Base-by-base conservation (phyloP, 2,329 filamentous ascomycete species). In the Arthroderma sp. region DNA sequence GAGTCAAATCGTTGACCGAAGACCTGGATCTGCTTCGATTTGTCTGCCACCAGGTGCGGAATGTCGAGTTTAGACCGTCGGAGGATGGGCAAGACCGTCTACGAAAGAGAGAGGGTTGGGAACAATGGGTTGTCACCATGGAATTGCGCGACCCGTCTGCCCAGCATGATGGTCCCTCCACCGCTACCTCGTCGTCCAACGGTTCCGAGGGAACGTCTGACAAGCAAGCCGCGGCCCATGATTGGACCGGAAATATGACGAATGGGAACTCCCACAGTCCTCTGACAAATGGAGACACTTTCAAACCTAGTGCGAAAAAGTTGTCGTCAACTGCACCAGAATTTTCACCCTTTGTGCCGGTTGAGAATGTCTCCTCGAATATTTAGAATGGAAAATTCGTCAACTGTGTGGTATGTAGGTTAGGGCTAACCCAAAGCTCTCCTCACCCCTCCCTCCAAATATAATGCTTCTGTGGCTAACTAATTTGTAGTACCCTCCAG, bases 1-100 rank as follows among this genome's bases (percentile, higher is more conserved):
- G 91, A 47, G 81, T 94, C 59, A 81, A 80, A 62, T 68, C 75
- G 29, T 66, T 93, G 29, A 83, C 81, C 0, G 75, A 77, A 42
- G 81, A 94, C 47, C 68, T 81, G 46, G 79, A 85, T 34, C 63
- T 88, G 45, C 69, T 96, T 48, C 84, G 84, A 49, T 72, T 75
- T 45, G 85, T 83, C 9, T 88, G 83, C 58, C 75, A 82, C 46
- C 75, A 81, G 50, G 85, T 85, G 0, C 71, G 72, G 6, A 74
- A 73, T 34, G 74, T 94, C 47, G 87, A 96, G 54, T 81, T 85
- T 55, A 73, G 82, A 39, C 65, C 79, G 31, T 82, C 83, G 36
- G 76, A 83, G 29, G 86, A 95, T 59, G 80, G 82, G 30, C 69
- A 81, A 41, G 86, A 95, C 60, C 77, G 86, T 37, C 62, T 96